Base-by-base conservation (phyloP, 1,284 basidiomycete genomes). In the Ustilago trichophora region DNA sequence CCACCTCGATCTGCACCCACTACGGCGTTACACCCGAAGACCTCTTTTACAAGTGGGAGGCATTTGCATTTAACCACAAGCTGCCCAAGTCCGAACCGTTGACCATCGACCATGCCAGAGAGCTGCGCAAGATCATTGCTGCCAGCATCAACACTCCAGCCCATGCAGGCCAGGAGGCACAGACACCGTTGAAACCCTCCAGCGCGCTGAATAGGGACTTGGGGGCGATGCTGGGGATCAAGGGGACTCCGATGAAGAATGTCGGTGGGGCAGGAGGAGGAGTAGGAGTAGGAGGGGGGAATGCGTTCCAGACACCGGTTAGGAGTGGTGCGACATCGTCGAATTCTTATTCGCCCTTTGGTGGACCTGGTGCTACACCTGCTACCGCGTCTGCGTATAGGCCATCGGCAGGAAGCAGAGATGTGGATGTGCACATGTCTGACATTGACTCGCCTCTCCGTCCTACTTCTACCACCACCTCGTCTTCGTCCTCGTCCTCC, bases 21-120 rank as follows among this genome's bases (percentile, higher is more conserved):
- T 75, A 72, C 41, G 27, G 29, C 19, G 52, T 75, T 38, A 41
- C 62, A 6, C 62, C 75, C 12, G 49, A 73, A 43, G 68, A 72
- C 27, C 56, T 77, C 35, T 77, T 59, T 38, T 77, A 74, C 56
- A 75, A 76, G 51, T 74, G 59, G 55, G 73, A 75, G 36, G 71
- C 75, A 3, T 70, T 74, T 25, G 59, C 69, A 11, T 37, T 76
- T 49, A 65, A 70, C 46, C 48, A 70, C 32, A 43, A 42, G 8
- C 47, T 62, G 15, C 63, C 71, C 21, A 51, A 53, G 13, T 56
- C 50, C 11, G 52, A 72, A 33, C 50, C 67, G 1, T 31, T 62
- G 0, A 67, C 58, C 8, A 38, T 73, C 25, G 59, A 73, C 1
- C 55, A 65, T 43, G 53, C 75, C 5, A 47, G 67, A 10, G 63